Base-by-base conservation (phyloP, 2,329 filamentous ascomycete species). In the Hypomyces rosellus region DNA sequence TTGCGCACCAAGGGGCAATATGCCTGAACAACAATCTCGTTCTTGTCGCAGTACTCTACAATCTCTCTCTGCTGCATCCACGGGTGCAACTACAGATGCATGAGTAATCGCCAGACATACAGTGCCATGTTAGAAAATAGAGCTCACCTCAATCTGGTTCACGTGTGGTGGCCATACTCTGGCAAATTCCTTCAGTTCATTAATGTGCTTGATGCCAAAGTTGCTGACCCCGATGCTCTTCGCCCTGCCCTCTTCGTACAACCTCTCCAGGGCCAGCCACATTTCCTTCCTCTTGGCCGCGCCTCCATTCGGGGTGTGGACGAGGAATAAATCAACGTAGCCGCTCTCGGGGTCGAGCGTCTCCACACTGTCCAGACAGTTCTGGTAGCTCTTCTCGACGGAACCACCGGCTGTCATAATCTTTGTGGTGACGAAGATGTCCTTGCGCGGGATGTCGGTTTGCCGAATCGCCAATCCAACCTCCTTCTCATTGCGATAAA, bases 211-310 rank as follows among this genome's bases (percentile, higher is more conserved):
- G 44, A 83, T 76, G 2, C 83, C 82, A 59, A 80, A 89, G 61
- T 89, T 89, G 64, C 83, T 86, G 47, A 89, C 85, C 0, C 86
- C 86, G 59, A 89, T 88, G 36, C 75, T 76, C 65, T 75, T 81
- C 39, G 79, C 75, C 56, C 74, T 80, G 5, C 83, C 84, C 55
- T 82, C 77, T 13, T 72, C 68, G 52, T 80, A 69, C 38, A 85
- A 65, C 62, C 69, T 77, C 67, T 88, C 84, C 58, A 89, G 66
- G 1, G 81, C 83, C 53, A 73, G 69, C 84, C 85, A 89, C 63
- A 88, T 71, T 55, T 77, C 71, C 66, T 81, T 80, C 39, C 84
- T 71, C 12, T 73, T 74, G 16, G 74, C 69, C 3, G 71, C 64
- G 0, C 82, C 81, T 33, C 74, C 77, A 14, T 42, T 43, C 12